Conservation (phyloP, 805 yeast species). For the Brettanomyces naardenensis region DNA sequence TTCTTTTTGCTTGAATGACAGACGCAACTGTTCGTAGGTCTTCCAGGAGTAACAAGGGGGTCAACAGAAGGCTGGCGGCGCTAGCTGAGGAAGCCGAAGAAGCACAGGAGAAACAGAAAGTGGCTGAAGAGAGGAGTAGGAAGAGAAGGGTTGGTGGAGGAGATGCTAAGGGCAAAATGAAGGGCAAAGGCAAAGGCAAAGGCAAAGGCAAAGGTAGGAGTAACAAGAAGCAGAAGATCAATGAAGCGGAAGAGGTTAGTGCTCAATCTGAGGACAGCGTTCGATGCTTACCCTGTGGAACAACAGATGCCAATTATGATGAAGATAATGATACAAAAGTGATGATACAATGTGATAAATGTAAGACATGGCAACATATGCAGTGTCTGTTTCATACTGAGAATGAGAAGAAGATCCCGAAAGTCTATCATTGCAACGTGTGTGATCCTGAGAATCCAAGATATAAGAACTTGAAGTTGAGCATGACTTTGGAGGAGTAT, state of each 20-base stretch:
- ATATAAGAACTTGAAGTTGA: slow-evolving; percentile 27
- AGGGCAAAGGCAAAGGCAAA: slow-evolving; percentile 6
- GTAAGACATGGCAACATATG: slow-evolving; percentile 69
- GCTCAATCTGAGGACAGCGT: slow-evolving; percentile 37
- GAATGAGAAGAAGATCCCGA: slow-evolving; percentile 32
- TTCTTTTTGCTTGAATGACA: too few relatives aligned
- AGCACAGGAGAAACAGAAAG: slow-evolving; percentile 7
- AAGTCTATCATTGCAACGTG: slow-evolving; percentile 43
- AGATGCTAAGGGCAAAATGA: slow-evolving; percentile 4
- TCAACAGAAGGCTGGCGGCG: slow-evolving; percentile 6
- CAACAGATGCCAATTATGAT: slow-evolving; percentile 48
- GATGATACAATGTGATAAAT: slow-evolving; percentile 60
- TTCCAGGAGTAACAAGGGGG: slow-evolving; percentile 7
- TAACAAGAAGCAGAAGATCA: slow-evolving; percentile 2
- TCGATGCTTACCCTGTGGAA: slow-evolving; percentile 55
- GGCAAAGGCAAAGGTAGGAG: slow-evolving; percentile 4
- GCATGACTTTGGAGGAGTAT: slow-evolving; percentile 25
- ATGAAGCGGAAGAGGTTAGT: not conserved
- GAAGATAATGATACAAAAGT: slow-evolving; percentile 43
- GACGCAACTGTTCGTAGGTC: too few relatives aligned
- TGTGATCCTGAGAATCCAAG: slow-evolving; percentile 34
- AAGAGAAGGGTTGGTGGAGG: slow-evolving; percentile 1
- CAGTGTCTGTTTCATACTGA: slow-evolving; percentile 47
- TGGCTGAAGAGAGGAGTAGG: slow-evolving; percentile 3
- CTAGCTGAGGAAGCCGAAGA: slow-evolving; percentile 8